Conservation (phyloP, 1,139 yeast genomes). For the Geotrichum aggregatum region DNA sequence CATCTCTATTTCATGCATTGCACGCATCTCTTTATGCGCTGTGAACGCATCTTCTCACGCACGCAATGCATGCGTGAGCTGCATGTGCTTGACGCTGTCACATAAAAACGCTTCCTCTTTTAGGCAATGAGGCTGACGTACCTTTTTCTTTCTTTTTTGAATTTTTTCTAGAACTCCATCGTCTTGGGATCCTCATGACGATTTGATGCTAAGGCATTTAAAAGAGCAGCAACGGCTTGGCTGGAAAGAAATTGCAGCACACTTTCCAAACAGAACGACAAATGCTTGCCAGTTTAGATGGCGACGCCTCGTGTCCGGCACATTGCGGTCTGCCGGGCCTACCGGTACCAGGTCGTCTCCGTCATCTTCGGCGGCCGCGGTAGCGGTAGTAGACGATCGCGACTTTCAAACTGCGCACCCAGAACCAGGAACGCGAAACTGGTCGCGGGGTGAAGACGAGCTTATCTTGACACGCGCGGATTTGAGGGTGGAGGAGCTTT, state of each 20-base stretch:
- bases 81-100: no score
- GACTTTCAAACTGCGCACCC: conserved; percentile 11
- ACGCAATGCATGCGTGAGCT: not conserved
- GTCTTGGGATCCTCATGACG: conserved; percentile 78
- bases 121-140: conserved; percentile 1
- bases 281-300: conserved; percentile 83
- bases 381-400: not conserved
- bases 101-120: not conserved
- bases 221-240: conserved; percentile 71
- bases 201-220: conserved; percentile 58
- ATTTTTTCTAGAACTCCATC: conserved; percentile 48
- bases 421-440: conserved; percentile 22
- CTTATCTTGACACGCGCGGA: conserved; percentile 58
- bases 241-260: conserved; percentile 74
- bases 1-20: no score
- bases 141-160: conserved; percentile 3
- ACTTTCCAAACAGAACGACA: conserved; percentile 68
- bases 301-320: conserved; percentile 59
- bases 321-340: conserved; percentile 31
- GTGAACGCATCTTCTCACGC: not conserved
- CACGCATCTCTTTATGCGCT: no score
- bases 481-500: conserved; percentile 67
- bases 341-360: conserved; percentile 11
- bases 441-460: conserved; percentile 69
- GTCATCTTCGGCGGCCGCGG: conserved; percentile 9